Evolutionary conservation across 345 rosid genomes (phyloP), one percentile per base, ranked within the genome.

Genomic region (Carallia brachiata): DNA sequence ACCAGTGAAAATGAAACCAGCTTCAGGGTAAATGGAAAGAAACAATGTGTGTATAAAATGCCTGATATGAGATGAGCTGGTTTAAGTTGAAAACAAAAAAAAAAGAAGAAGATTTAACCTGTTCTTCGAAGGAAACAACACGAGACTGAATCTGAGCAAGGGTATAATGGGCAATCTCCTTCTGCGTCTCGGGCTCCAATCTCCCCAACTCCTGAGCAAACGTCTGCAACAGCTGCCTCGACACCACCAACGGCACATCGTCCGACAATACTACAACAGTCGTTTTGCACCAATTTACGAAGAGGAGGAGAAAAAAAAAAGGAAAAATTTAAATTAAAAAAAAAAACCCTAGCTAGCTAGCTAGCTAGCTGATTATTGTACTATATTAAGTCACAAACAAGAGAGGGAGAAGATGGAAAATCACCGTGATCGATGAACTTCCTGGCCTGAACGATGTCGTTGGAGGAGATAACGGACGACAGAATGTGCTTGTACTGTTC

Each of bases 101-200:
- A 15, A 32, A 56, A 36, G 18, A 50, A 27, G 34, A 5, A 57
- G 36, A 64, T 52, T 61, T 31, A 82, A 95, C 99, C 96, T 95
- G 99, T 79, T 95, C 99, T 74, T 92, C 99, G 54, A 95, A 95
- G 57, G 99, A 95, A 78, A 95, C 97, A 66, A 92, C 97, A 59
- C 99, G 86, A 15, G 96, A 97, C 77, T 95, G 99, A 86, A 95
- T 95, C 86, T 90, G 99, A 36, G 92, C 80, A 31, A 95, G 97
- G 48, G 92, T 90, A 76, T 86, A 87, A 69, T 87, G 87, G 6
- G 97, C 93, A 81, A 90, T 90, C 70, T 95, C 98, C 86, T 92
- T 95, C 60, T 95, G 97, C 19, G 84, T 80, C 60, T 89, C 96
- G 15, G 96, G 81, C 75, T 84, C 88, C 75, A 94, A 82, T 70